Evolutionary conservation across 176 grass and related monocot species (phyloP).

Genomic region (Oryza longistaminata): DNA sequence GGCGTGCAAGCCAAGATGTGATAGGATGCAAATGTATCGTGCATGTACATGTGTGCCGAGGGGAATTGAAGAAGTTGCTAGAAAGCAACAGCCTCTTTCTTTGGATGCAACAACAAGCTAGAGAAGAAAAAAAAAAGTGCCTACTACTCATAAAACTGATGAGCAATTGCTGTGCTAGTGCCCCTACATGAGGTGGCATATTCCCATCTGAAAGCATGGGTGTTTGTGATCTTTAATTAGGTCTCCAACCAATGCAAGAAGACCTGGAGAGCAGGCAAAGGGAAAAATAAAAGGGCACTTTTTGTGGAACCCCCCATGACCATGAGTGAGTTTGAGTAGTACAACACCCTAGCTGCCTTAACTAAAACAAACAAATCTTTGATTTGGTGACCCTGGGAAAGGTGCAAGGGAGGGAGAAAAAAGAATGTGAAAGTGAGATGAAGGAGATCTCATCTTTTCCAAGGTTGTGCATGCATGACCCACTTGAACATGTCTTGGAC

Average conservation of each 20-base stretch:
- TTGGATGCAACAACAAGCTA: background rate
- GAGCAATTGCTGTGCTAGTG: background rate
- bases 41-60: conserved; percentile 2
- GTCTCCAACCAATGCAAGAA: conserved; percentile 31
- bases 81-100: conserved; percentile 19
- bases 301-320: background rate
- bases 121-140: background rate
- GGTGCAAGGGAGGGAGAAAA: background rate
- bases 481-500: conserved; percentile 33
- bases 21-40: background rate
- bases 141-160: too few relatives aligned
- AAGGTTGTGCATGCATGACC: conserved; percentile 34
- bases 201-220: conserved; percentile 7
- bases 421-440: background rate
- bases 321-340: background rate
- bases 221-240: conserved; percentile 18
- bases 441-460: conserved; percentile 37
- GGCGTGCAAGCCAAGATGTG: conserved; percentile 41
- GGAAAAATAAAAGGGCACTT: conserved; percentile 25
- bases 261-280: conserved; percentile 30
- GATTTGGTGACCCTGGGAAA: conserved; percentile 31
- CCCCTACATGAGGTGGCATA: conserved; percentile 37
- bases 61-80: conserved; percentile 11
- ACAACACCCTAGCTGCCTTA: background rate
- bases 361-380: conserved; percentile 34